Conservation (phyloP, 306 rosid species). For the Casuarina equisetifolia region DNA sequence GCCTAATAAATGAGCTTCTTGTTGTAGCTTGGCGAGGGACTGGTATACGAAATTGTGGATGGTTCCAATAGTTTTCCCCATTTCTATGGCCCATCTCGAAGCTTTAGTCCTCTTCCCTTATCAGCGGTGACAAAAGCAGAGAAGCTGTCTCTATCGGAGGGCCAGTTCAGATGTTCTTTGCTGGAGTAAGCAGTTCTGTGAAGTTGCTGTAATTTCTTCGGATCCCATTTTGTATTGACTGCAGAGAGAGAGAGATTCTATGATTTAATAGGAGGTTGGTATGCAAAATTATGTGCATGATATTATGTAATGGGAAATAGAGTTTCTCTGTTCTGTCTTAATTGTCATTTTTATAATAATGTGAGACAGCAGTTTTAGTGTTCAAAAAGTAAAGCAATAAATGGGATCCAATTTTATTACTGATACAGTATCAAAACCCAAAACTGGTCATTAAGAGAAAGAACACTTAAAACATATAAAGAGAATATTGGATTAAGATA, state of each 20-base stretch:
- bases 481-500: too few species aligned
- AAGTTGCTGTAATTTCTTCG: neutral
- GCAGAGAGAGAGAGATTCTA: neutral
- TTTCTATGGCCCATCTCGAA: constrained; percentile 80
- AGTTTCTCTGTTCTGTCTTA: too few species aligned
- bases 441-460: too few species aligned
- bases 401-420: too few species aligned
- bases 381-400: too few species aligned
- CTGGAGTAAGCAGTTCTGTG: constrained; percentile 35
- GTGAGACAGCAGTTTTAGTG: too few species aligned
- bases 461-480: too few species aligned
- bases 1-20: neutral
- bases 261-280: too few species aligned
- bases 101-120: constrained; percentile 64
- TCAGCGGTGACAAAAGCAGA: constrained; percentile 67
- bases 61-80: constrained; percentile 78
- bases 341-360: too few species aligned
- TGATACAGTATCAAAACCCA: too few species aligned
- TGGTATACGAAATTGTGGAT: constrained; percentile 74
- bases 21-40: constrained; percentile 81
- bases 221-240: neutral
- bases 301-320: too few species aligned
- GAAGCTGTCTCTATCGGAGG: constrained; percentile 56
- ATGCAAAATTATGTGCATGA: too few species aligned
- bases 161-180: constrained; percentile 62